phyloP scores from a whole-genome alignment of 192 early-diverging fungal genomes.

The Blastocladiella britannica region DNA sequence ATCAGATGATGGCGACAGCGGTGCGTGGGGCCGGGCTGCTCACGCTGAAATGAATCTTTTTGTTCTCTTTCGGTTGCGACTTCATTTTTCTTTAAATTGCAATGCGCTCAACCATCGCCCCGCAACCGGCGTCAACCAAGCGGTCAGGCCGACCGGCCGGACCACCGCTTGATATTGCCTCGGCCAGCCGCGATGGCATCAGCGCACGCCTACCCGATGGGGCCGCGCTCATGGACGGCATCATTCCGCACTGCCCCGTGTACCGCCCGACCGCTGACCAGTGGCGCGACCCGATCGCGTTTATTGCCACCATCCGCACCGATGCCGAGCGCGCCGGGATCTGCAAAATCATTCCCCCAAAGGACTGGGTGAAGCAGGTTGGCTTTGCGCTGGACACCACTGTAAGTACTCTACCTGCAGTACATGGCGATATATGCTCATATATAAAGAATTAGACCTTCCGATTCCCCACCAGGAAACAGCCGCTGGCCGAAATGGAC shows the following conservation, averaged over 20 bases:
- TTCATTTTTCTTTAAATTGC: too few species aligned
- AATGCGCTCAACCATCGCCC: too few species aligned
- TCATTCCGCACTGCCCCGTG: constrained; percentile 41
- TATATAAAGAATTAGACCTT: constrained; percentile 38
- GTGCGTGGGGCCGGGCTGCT: too few species aligned
- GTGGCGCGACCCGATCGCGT: constrained; percentile 63
- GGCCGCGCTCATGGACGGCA: constrained; percentile 41
- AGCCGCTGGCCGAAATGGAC: constrained; percentile 79
- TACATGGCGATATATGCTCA: constrained; percentile 1
- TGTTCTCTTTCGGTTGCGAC: too few species aligned
- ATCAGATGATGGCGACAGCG: too few species aligned
- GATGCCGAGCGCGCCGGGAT: constrained; percentile 64
- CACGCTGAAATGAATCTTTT: too few species aligned
- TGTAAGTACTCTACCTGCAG: constrained; percentile 14
- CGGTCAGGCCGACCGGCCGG: too few species aligned
- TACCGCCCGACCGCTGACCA: constrained; percentile 65
- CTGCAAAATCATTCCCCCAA: constrained; percentile 82
- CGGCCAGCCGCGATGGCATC: too few species aligned
- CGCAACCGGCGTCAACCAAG: too few species aligned
- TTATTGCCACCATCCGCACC: constrained; percentile 57
- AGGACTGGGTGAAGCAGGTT: constrained; percentile 52
- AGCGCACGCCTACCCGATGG: too few species aligned
- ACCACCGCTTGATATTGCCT: too few species aligned
- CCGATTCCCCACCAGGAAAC: constrained; percentile 68
- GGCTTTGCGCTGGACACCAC: constrained; percentile 65